Evolutionary conservation across 2,329 filamentous ascomycete genomes (phyloP).

Genomic region (Colletotrichum musicola): DNA sequence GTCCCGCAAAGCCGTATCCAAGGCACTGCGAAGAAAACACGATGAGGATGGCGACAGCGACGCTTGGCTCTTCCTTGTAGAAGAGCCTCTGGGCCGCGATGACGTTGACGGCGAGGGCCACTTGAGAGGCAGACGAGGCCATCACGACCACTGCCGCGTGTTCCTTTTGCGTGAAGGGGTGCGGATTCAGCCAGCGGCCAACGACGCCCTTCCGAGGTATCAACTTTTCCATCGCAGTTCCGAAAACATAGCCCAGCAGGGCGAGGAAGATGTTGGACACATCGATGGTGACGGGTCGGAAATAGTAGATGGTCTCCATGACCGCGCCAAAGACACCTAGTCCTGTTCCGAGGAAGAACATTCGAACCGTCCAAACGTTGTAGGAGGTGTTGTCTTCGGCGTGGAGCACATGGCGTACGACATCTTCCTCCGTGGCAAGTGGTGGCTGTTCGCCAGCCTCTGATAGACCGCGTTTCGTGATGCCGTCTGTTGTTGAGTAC

Average conservation of each 20-base stretch:
- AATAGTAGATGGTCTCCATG: neutral
- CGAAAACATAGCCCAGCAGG: neutral
- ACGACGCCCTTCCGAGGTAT: neutral
- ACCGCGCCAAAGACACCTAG: neutral
- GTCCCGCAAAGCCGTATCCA: neutral
- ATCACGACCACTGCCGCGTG: neutral
- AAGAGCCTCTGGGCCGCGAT: neutral
- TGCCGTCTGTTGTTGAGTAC: neutral
- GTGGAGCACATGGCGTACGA: neutral
- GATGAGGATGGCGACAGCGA: neutral
- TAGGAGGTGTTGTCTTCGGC: neutral
- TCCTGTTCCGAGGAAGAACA: neutral
- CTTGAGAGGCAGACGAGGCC: neutral
- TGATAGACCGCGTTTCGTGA: neutral
- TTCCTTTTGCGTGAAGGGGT: neutral
- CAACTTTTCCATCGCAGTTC: neutral
- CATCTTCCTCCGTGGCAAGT: neutral
- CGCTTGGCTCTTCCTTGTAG: neutral
- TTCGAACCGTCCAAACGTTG: neutral
- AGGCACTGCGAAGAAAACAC: neutral
- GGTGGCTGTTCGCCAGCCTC: neutral
- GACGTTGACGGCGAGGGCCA: neutral
- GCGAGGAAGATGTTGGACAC: neutral
- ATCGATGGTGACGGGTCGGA: neutral
- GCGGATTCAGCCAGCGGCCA: neutral